Base-by-base conservation (phyloP, 2,329 filamentous ascomycete genomes). In the Talaromyces rugulosus region DNA sequence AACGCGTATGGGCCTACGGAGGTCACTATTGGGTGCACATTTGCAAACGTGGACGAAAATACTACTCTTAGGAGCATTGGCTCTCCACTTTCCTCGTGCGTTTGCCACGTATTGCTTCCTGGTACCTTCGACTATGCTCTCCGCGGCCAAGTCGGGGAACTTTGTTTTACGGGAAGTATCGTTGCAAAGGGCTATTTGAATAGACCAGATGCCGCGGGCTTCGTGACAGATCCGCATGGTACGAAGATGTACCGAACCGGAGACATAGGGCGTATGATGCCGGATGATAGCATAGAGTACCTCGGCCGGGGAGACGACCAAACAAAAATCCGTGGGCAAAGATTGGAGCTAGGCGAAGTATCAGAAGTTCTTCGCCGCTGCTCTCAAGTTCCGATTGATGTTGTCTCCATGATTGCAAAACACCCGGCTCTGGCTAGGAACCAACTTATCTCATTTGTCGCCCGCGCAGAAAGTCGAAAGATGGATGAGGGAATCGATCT, bases 311-410 rank as follows among this genome's bases (percentile, higher is more conserved):
- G 74, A 60, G 72, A 74, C 56, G 71, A 70, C 1, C 76, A 78
- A 60, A 74, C 78, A 56, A 78, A 79, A 59, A 36, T 78, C 7
- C 71, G 75, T 8, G 77, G 77, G 12, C 76, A 78, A 56, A 75
- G 77, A 53, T 69, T 79, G 8, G 77, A 79, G 61, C 70, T 77
- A 7, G 76, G 74, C 1, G 77, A 78, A 62, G 72, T 78, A 11
- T 70, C 68, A 0, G 72, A 74, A 58, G 68, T 71, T 2, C 62
- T 75, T n/a, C 66, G 70, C 47, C 63, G 68, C 0, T 67, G 68
- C 9, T 68, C 67, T 1, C 42, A 57, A 1, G 42, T 65, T n/a
- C 54, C 53, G 0, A 63, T 70, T 9, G 68, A 72, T 33, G 71
- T 73, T 7, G 69, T 69, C 5, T 70, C 72, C 6, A 69, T 72